Conservation (phyloP, 495 filamentous ascomycete genomes). For the Aspergillus ostianus region DNA sequence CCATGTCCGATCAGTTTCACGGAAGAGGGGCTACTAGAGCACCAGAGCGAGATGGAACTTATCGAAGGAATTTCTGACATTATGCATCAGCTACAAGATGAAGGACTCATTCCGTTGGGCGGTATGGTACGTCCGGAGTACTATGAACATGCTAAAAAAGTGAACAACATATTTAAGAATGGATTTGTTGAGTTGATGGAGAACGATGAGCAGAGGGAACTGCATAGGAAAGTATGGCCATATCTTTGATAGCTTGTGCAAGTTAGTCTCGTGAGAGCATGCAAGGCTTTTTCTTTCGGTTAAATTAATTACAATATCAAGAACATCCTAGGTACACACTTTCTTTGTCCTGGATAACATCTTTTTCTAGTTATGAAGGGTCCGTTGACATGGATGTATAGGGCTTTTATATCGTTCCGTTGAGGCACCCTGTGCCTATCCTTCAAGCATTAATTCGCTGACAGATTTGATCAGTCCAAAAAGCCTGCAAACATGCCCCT, state of each 20-base stretch:
- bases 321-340: too few relatives aligned
- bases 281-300: too few relatives aligned
- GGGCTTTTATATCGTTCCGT: too few relatives aligned
- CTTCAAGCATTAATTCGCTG: too few relatives aligned
- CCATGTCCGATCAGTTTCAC: not conserved
- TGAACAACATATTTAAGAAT: slow-evolving; percentile 12
- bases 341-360: too few relatives aligned
- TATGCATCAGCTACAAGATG: slow-evolving; percentile 13
- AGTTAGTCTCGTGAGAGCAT: too few relatives aligned
- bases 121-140: slow-evolving; percentile 16
- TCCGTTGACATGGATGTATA: too few relatives aligned
- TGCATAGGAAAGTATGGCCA: slow-evolving; percentile 18
- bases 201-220: slow-evolving; percentile 8
- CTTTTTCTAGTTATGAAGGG: too few relatives aligned
- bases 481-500: too few relatives aligned
- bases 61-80: slow-evolving; percentile 12
- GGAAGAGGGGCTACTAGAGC: slow-evolving; percentile 3
- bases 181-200: slow-evolving; percentile 14
- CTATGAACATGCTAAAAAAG: slow-evolving; percentile 11
- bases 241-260: not conserved
- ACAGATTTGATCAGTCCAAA: too few relatives aligned
- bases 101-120: slow-evolving; percentile 12
- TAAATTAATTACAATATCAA: too few relatives aligned
- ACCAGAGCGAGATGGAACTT: slow-evolving; percentile 15
- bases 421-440: too few relatives aligned